These are phyloP conservation scores for Athelia psychrophila DNA, from an alignment of 1,284 basidiomycete genomes.

Conservation along the genomic window DNA sequence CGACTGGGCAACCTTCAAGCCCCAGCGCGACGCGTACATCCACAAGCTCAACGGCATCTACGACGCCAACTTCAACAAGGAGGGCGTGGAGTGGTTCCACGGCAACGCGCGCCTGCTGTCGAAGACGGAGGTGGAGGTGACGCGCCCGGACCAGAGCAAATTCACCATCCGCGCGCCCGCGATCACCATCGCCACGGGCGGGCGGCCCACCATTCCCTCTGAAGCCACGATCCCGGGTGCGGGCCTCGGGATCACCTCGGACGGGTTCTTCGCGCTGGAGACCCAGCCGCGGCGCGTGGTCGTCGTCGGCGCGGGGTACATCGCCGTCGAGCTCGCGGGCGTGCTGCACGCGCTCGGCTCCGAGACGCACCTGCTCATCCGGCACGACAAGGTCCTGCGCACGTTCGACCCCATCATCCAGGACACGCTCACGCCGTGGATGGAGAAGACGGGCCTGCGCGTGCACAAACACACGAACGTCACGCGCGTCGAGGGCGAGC, in stretches of 20 bases:
- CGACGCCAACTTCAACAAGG: conserved; percentile 83
- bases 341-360: conserved; percentile 84
- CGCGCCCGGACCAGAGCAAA: conserved; percentile 51
- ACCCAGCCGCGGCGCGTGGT: conserved; percentile 92
- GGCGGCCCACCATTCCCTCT: conserved; percentile 77
- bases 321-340: conserved; percentile 93
- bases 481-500: conserved; percentile 72
- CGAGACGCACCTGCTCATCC: conserved; percentile 92
- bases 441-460: conserved; percentile 89
- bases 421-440: conserved; percentile 90
- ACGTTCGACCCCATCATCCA: conserved; percentile 91
- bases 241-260: conserved; percentile 86
- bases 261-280: conserved; percentile 94
- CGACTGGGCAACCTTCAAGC: conserved; percentile 90
- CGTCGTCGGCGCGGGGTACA: conserved; percentile 96
- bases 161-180: conserved; percentile 75
- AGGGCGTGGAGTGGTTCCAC: conserved; percentile 86
- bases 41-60: conserved; percentile 91
- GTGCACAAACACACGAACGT: conserved; percentile 83
- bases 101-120: conserved; percentile 79
- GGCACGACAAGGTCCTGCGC: conserved; percentile 86
- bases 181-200: conserved; percentile 86
- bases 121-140: conserved; percentile 65
- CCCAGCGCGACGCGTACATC: conserved; percentile 96
- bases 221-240: conserved; percentile 88